A percentile compares a stretch with the other conserved stretches of the same genome.
Conservation (phyloP, 2,329 filamentous ascomycete genomes). For the Ceratocystiopsis brevicomis region DNA sequence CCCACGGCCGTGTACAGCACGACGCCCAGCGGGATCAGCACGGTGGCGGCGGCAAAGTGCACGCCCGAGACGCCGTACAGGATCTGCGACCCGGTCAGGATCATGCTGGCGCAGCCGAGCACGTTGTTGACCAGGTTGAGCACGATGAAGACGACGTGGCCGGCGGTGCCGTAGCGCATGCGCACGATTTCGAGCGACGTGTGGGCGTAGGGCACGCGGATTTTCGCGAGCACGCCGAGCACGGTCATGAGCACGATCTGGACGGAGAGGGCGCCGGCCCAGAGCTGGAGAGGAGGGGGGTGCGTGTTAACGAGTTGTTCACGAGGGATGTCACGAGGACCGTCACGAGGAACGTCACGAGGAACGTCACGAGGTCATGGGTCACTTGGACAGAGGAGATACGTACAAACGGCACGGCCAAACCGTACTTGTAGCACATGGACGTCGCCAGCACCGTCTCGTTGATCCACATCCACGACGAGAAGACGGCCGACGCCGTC, state of each 20-base stretch:
- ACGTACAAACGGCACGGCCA: slow-evolving; percentile 11
- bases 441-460: slow-evolving; percentile 20
- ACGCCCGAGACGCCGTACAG: slow-evolving; percentile 21
- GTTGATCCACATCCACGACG: slow-evolving; percentile 24
- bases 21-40: slow-evolving; percentile 21
- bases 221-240: slow-evolving; percentile 26
- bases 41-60: slow-evolving; percentile 22
- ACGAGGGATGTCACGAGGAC: too few relatives aligned
- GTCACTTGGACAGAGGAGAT: too few relatives aligned
- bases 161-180: slow-evolving; percentile 18
- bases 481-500: slow-evolving; percentile 16
- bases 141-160: slow-evolving; percentile 21
- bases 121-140: slow-evolving; percentile 22
- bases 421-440: slow-evolving; percentile 15
- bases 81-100: slow-evolving; percentile 20
- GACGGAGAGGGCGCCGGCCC: slow-evolving; percentile 4
- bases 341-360: too few relatives aligned
- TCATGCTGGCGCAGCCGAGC: slow-evolving; percentile 20
- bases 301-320: too few relatives aligned
- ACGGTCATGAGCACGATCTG: slow-evolving; percentile 6
- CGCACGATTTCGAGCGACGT: slow-evolving; percentile 24
- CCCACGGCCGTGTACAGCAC: slow-evolving; percentile 21
- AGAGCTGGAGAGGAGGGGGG: slow-evolving; percentile 1
- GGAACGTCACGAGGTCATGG: too few relatives aligned
- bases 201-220: slow-evolving; percentile 21